Percentiles rank a stretch among this genome's conserved stretches.
phyloP scores from a whole-genome alignment of 345 rosid genomes.

The Raphanus sativus region DNA sequence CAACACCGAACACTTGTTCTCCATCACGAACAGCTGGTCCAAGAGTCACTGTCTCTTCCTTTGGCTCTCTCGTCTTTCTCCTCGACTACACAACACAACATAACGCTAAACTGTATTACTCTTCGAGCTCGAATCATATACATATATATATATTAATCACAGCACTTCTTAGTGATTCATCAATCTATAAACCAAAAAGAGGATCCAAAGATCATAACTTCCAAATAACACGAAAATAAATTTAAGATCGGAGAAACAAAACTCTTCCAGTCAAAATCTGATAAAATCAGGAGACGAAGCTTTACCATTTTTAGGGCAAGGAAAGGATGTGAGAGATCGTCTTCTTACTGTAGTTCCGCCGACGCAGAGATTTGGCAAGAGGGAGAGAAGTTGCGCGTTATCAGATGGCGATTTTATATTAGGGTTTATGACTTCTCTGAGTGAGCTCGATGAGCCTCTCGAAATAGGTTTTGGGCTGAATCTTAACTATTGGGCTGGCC shows the following conservation, averaged over 20 bases:
- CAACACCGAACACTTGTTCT: slow-evolving; percentile 81
- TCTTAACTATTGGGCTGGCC: neutral
- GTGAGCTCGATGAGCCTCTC: neutral
- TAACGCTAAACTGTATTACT: neutral
- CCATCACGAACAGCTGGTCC: slow-evolving; percentile 81
- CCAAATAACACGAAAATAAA: neutral
- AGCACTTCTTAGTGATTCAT: neutral
- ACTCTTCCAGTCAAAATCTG: neutral
- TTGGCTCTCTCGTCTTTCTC: slow-evolving; percentile 76
- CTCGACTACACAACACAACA: slow-evolving; percentile 49
- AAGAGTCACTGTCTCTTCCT: slow-evolving; percentile 78
- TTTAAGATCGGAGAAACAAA: neutral
- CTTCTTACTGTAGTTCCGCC: slow-evolving; percentile 3
- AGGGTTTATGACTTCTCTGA: slow-evolving; percentile 24
- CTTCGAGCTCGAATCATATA: neutral
- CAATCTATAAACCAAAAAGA: neutral
- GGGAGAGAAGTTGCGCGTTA: neutral
- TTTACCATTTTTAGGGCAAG: slow-evolving; percentile 26
- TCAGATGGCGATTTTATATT: slow-evolving; percentile 10
- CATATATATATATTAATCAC: too few relatives aligned
- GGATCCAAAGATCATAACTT: neutral
- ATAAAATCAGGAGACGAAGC: neutral
- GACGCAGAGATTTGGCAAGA: slow-evolving; percentile 7
- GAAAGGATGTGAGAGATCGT: neutral
- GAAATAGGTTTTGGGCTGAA: slow-evolving; percentile 21